Conservation (phyloP, 192 early-diverging fungal genomes). For the Backusella circina region DNA sequence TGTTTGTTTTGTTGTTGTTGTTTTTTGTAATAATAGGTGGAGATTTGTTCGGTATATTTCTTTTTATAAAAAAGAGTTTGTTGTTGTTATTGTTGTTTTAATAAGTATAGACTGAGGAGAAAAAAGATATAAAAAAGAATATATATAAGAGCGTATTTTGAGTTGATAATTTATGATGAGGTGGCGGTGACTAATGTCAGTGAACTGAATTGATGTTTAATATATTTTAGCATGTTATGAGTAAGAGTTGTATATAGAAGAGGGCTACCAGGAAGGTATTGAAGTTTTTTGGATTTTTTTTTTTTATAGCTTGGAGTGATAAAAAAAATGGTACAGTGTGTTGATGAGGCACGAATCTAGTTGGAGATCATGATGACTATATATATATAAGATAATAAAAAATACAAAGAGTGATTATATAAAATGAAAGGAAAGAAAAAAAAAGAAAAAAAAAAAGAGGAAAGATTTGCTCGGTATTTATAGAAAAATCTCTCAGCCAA, state of each 20-base stretch:
- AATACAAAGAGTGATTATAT: neutral
- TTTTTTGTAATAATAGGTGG: neutral
- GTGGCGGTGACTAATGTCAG: neutral
- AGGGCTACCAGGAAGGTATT: neutral
- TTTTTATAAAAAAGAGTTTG: neutral
- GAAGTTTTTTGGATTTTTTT: constrained; percentile 9
- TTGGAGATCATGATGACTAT: constrained; percentile 10
- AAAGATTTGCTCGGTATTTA: neutral
- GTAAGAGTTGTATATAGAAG: neutral
- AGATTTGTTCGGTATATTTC: constrained; percentile 6
- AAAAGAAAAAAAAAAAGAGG: neutral
- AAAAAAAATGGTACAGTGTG: neutral
- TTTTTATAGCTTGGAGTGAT: neutral
- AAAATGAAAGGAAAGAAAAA: constrained; percentile 1
- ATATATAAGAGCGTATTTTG: constrained; percentile 8
- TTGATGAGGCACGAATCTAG: constrained; percentile 3
- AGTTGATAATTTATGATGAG: neutral
- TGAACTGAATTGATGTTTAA: neutral
- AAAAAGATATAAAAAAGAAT: neutral
- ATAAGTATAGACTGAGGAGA: neutral
- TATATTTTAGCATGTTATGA: constrained; percentile 6
- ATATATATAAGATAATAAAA: constrained; percentile 3
- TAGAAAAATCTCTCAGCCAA: neutral
- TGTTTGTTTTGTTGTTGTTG: neutral
- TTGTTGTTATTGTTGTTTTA: constrained; percentile 6